Evolutionary conservation across 2,329 filamentous ascomycete species (phyloP).

Genomic region (Didymella glomerata): DNA sequence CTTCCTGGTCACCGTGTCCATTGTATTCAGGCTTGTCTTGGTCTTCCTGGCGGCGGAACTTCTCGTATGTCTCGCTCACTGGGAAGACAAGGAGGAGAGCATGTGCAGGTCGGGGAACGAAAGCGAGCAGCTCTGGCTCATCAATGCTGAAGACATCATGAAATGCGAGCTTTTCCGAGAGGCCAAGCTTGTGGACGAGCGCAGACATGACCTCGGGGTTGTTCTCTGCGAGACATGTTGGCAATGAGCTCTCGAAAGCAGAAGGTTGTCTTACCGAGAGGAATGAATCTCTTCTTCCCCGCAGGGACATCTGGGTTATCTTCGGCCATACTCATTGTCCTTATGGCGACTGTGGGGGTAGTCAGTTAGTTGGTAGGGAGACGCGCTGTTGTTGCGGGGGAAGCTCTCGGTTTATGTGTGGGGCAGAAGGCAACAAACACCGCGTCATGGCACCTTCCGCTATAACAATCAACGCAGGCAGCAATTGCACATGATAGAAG

Average conservation of each 20-base stretch:
- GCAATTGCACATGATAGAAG: neutral
- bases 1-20: slow-evolving; percentile 72
- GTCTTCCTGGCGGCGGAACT: slow-evolving; percentile 78
- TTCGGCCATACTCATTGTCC: slow-evolving; percentile 38
- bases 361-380: neutral
- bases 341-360: neutral
- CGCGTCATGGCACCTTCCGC: slow-evolving; percentile 7
- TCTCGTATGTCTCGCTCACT: slow-evolving; percentile 80
- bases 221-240: slow-evolving; percentile 59
- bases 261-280: slow-evolving; percentile 43
- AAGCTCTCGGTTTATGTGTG: slow-evolving; percentile 16
- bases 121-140: slow-evolving; percentile 82
- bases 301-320: slow-evolving; percentile 44
- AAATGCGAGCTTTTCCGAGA: slow-evolving; percentile 78
- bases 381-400: slow-evolving; percentile 6
- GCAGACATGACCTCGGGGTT: slow-evolving; percentile 92
- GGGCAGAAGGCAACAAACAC: slow-evolving; percentile 24
- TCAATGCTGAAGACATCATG: slow-evolving; percentile 93
- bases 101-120: slow-evolving; percentile 86
- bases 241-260: slow-evolving; percentile 1
- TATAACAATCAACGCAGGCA: slow-evolving; percentile 1
- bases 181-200: slow-evolving; percentile 84
- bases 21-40: slow-evolving; percentile 67
- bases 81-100: slow-evolving; percentile 94
- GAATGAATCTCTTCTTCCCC: slow-evolving; percentile 49